Evolutionary conservation across 306 rosid genomes (phyloP).

Genomic region (Prunus kanzakura): DNA sequence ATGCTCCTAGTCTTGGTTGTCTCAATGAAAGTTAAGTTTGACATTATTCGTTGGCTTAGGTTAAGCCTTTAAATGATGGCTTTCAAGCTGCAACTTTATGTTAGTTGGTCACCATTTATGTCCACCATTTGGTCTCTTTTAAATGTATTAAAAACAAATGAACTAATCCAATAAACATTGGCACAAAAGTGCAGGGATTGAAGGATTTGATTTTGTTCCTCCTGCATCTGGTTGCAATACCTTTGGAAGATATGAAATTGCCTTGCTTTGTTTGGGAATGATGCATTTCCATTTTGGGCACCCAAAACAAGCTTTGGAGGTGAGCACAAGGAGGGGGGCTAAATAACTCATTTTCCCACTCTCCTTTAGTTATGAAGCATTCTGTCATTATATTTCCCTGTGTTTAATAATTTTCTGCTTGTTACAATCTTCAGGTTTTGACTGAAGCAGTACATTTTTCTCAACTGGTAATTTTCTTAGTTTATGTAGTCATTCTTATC

Average conservation of each 20-base stretch:
- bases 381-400: neutral
- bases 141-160: constrained; percentile 16
- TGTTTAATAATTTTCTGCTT: constrained; percentile 23
- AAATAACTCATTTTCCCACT: constrained; percentile 4
- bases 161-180: constrained; percentile 43
- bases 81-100: neutral
- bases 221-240: constrained; percentile 52
- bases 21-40: neutral
- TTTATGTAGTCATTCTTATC: constrained; percentile 1
- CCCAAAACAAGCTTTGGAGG: constrained; percentile 94
- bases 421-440: constrained; percentile 58
- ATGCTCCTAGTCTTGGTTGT: neutral
- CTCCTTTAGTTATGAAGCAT: constrained; percentile 5
- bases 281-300: constrained; percentile 97
- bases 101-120: neutral
- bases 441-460: constrained; percentile 92
- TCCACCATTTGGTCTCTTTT: neutral
- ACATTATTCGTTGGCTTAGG: neutral
- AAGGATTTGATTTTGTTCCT: constrained; percentile 85
- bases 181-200: constrained; percentile 96
- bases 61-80: neutral
- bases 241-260: constrained; percentile 87
- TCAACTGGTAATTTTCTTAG: constrained; percentile 66
- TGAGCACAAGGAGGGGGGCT: constrained; percentile 23
- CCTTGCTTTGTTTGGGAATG: constrained; percentile 85